Conservation (phyloP, 305 asterid species). For the Andrographis paniculata region DNA sequence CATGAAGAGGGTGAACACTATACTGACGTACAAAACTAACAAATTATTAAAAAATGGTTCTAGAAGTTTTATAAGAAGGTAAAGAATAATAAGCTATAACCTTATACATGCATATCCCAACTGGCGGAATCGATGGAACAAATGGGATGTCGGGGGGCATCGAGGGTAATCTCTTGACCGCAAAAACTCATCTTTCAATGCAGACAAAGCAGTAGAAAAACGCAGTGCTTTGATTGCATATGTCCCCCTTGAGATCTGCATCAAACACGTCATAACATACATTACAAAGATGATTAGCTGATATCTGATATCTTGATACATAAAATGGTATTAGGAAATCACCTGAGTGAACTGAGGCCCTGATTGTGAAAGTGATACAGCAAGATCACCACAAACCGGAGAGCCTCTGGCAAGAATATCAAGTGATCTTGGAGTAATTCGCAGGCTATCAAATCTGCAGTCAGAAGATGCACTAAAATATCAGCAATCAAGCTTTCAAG, state of each 20-base stretch:
- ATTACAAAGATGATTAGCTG: conserved; percentile 15
- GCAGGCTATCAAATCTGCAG: conserved; percentile 97
- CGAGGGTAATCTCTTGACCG: conserved; percentile 99
- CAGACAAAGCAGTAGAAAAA: conserved; percentile 93
- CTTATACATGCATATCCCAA: conserved; percentile 97
- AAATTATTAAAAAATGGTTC: conserved; percentile 12
- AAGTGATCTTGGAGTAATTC: conserved; percentile 97
- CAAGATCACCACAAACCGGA: conserved; percentile 99
- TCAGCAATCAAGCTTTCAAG: conserved; percentile 23
- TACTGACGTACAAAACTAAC: conserved; percentile 4
- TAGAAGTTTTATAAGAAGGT: conserved; percentile 15
- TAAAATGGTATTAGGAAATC: conserved; percentile 15
- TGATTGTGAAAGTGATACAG: conserved; percentile 94
- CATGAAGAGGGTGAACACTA: no score
- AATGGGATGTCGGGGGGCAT: conserved; percentile 95
- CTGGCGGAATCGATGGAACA: conserved; percentile 97
- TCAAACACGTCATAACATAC: conserved; percentile 17
- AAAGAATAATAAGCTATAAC: conserved; percentile 30
- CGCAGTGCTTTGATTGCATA: conserved; percentile 96
- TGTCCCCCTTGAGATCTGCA: conserved; percentile 83
- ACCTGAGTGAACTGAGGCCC: conserved; percentile 99
- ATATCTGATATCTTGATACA: conserved; percentile 6
- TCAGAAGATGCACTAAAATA: conserved; percentile 18
- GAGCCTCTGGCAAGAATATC: conserved; percentile 96
- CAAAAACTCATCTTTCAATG: conserved; percentile 87